A percentile compares a stretch with the other conserved stretches of the same genome.
Conservation (phyloP, 306 rosid genomes). For the Pterocarpus santalinus region DNA sequence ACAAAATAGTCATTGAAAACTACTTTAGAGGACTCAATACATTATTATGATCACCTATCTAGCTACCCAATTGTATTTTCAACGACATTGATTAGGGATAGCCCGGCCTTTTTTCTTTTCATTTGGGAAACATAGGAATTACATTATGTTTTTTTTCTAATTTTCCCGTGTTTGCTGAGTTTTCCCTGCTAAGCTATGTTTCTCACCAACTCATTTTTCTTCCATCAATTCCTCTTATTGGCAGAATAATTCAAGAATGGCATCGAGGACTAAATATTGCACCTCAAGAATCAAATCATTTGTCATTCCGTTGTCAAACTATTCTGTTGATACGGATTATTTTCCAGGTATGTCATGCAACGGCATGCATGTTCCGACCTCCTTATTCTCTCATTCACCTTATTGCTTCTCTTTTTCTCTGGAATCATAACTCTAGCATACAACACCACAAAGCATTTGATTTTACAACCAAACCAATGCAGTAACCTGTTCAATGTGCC, state of each 20-base stretch:
- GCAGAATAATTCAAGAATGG: constrained; percentile 86
- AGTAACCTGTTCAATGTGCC: constrained; percentile 7
- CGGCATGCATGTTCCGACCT: constrained; percentile 1
- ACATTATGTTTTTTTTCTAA: background rate
- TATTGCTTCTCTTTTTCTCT: background rate
- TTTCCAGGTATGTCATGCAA: constrained; percentile 71
- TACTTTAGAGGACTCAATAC: constrained; percentile 1
- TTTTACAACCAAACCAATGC: constrained; percentile 2
- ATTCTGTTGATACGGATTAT: constrained; percentile 68
- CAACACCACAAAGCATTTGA: background rate
- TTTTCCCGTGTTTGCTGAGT: background rate
- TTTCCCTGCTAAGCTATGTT: constrained; percentile 39
- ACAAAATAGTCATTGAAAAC: background rate
- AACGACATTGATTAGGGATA: background rate
- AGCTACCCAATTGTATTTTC: no score
- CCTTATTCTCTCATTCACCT: constrained; percentile 33
- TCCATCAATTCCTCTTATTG: constrained; percentile 37
- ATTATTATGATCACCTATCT: background rate
- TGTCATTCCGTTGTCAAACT: constrained; percentile 82
- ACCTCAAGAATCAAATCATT: constrained; percentile 93
- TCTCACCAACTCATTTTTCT: constrained; percentile 10
- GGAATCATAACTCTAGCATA: constrained; percentile 5
- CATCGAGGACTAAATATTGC: constrained; percentile 86
- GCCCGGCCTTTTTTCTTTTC: background rate
- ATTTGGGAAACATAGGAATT: constrained; percentile 18